Percentiles rank a stretch among this genome's conserved stretches.
These are phyloP conservation scores for Taphrina sp. DNA, from an alignment of 1,139 yeast genomes.

Conservation along the genomic window DNA sequence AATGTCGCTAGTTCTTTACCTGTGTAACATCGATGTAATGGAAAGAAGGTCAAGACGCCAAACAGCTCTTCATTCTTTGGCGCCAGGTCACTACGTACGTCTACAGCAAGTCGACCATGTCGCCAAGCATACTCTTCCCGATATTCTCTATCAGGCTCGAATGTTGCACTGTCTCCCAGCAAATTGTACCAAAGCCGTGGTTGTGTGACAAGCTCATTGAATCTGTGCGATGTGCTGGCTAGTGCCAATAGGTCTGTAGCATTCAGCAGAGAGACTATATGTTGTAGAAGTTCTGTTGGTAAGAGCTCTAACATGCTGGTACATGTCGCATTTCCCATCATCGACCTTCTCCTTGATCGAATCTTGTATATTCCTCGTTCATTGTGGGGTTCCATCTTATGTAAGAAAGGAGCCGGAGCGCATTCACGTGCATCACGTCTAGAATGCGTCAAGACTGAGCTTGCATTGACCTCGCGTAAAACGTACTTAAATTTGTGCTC, in stretches of 20 bases:
- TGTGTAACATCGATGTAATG: constrained; percentile 2
- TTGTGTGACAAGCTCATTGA: neutral
- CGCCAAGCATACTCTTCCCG: constrained; percentile 9
- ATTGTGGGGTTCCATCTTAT: no score
- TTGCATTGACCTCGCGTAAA: no score
- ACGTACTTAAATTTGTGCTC: no score
- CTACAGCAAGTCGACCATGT: constrained; percentile 6
- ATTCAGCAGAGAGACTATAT: neutral
- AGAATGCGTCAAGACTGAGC: no score
- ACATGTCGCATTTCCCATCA: no score
- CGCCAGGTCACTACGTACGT: neutral
- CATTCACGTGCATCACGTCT: no score
- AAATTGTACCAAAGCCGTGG: constrained; percentile 4
- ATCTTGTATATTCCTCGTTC: no score
- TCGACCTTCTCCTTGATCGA: no score
- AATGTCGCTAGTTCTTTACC: neutral
- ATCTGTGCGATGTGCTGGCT: neutral
- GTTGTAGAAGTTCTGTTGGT: neutral
- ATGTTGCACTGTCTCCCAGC: neutral
- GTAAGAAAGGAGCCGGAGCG: no score
- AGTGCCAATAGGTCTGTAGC: neutral
- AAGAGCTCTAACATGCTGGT: no score
- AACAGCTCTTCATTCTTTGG: neutral
- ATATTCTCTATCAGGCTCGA: neutral
- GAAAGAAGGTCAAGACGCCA: constrained; percentile 8